phyloP scores from a whole-genome alignment of 371 early-diverging fungal species.

The Chytridiales sp. region DNA sequence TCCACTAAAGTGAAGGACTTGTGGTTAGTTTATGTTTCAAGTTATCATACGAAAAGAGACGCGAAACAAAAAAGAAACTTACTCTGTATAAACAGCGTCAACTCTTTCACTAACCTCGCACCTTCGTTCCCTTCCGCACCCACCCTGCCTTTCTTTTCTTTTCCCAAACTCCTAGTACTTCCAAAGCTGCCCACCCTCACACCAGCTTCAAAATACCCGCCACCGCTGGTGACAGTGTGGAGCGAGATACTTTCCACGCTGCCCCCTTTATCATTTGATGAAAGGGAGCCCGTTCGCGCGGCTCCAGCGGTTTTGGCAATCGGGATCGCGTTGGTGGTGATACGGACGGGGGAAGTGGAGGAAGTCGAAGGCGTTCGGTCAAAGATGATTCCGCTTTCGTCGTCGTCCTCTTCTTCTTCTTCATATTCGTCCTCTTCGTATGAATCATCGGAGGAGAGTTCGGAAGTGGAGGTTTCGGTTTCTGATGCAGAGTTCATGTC shows the following conservation, averaged over 20 bases:
- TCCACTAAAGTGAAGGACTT: constrained; percentile 33
- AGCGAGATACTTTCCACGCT: constrained; percentile 17
- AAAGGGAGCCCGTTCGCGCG: not conserved
- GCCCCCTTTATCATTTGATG: not conserved
- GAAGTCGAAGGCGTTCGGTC: too few species aligned
- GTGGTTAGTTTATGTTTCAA: not conserved
- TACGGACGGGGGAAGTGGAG: too few species aligned
- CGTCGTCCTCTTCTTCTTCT: not conserved
- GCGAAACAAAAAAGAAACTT: constrained; percentile 4
- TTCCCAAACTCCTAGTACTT: not conserved
- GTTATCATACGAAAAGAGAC: not conserved
- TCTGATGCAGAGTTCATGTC: too few species aligned
- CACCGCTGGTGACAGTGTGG: constrained; percentile 8
- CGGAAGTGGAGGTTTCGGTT: too few species aligned
- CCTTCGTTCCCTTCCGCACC: too few species aligned
- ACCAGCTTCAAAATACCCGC: not conserved
- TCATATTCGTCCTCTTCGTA: not conserved
- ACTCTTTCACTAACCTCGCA: too few species aligned
- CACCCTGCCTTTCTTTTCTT: not conserved
- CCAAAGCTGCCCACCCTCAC: not conserved
- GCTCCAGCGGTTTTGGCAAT: not conserved
- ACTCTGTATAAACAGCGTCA: constrained; percentile 49
- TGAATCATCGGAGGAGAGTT: too few species aligned
- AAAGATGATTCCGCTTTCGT: not conserved
- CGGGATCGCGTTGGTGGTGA: too few species aligned